Evolutionary conservation across 2,329 filamentous ascomycete species (phyloP).

Genomic region (Paramyrothecium roridum): DNA sequence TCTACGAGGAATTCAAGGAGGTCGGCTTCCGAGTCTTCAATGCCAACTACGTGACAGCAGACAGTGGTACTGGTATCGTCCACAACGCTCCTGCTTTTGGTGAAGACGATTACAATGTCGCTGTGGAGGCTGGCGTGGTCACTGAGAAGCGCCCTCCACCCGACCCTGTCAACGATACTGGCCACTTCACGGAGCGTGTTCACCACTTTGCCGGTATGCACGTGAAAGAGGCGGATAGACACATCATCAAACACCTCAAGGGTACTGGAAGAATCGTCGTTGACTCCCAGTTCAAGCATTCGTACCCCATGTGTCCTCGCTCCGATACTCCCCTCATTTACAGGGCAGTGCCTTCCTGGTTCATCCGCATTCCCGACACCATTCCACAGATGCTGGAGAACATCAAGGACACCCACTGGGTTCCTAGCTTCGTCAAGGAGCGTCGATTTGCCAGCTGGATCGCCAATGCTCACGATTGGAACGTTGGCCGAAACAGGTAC

Average conservation of each 20-base stretch:
- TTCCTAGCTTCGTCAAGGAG: slow-evolving; percentile 86
- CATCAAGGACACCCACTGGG: slow-evolving; percentile 88
- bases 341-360: slow-evolving; percentile 90
- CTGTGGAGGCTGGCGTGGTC: slow-evolving; percentile 73
- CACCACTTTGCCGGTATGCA: slow-evolving; percentile 81
- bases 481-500: slow-evolving; percentile 88
- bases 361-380: slow-evolving; percentile 81
- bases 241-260: slow-evolving; percentile 88
- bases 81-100: slow-evolving; percentile 92
- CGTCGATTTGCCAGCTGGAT: slow-evolving; percentile 92
- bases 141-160: slow-evolving; percentile 75
- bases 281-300: slow-evolving; percentile 85
- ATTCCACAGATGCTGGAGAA: slow-evolving; percentile 88
- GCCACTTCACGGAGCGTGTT: slow-evolving; percentile 74
- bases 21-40: slow-evolving; percentile 78
- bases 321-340: slow-evolving; percentile 96
- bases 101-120: slow-evolving; percentile 92
- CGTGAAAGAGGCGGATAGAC: slow-evolving; percentile 89
- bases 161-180: slow-evolving; percentile 84
- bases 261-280: slow-evolving; percentile 72
- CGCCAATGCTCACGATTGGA: slow-evolving; percentile 88
- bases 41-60: slow-evolving; percentile 81
- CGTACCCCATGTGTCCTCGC: slow-evolving; percentile 89
- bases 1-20: slow-evolving; percentile 85
- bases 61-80: slow-evolving; percentile 90